Evolutionary conservation across 1,284 basidiomycete genomes (phyloP), one percentile per base, ranked within the genome.

Genomic region (Termitomyces sp.): DNA sequence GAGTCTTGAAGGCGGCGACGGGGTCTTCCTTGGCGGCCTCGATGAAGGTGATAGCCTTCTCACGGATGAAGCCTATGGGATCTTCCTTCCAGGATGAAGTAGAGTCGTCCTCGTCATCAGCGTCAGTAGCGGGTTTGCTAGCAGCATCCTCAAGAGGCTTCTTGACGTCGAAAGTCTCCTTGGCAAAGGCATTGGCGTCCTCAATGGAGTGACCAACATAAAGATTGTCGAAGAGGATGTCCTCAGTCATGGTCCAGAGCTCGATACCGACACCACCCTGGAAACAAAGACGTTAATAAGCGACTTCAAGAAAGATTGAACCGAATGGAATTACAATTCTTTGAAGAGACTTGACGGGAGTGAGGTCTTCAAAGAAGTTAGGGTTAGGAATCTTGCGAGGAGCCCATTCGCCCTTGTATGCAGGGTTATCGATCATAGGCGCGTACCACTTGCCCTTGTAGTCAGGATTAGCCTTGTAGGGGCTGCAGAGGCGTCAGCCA

Each of bases 181-280:
- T 73, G 55, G 92, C 91, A 62, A 97, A 75, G 13, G 74, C 72
- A 70, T 88, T 84, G 61, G 94, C 94, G 59, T 95, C 90, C 45
- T 83, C 81, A 54, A 81, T 69, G 30, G 92, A 93, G 77, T 93
- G 86, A 56, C 93, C 93, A 57, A 98, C 73, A 76, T 93, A 97
- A 66, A 98, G 84, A 79, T 97, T 94, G 74, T 93, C 85, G 70
- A 94, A 97, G 63, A 97, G 82, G 62, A 97, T 97, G 68, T 95
- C 91, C 73, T 97, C 93, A 45, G 93, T 95, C 95, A 97, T 98
- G 52, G 93, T 95, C 94, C 94, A 98, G 64, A 97, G 84, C 72
- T 98, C 94, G 58, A 97, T 94, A 68, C 94, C 94, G 60, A 97
- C 81, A 74, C 93, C 95, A 60, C 90, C 91, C 82, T 88, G 56